These are phyloP conservation scores for Mycena venus DNA, from an alignment of 768 basidiomycete species.

Conservation along the genomic window DNA sequence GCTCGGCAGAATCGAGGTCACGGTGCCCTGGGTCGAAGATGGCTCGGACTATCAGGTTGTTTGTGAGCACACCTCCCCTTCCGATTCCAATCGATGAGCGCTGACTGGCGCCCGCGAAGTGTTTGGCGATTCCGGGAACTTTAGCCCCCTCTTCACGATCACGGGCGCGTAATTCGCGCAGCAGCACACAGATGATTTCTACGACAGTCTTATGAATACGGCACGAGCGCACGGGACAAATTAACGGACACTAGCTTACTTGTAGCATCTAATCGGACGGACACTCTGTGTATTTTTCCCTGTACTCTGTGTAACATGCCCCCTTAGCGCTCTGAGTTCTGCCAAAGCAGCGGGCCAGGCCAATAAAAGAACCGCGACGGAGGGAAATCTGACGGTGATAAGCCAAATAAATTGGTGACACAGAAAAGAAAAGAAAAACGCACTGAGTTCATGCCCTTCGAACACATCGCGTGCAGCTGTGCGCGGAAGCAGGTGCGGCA, in stretches of 20 bases:
- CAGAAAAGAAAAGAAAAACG: not conserved
- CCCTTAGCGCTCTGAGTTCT: not conserved
- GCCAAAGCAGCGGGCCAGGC: conserved; percentile 15
- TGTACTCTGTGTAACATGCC: not conserved
- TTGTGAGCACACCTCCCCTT: not conserved
- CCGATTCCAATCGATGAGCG: not conserved
- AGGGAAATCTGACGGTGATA: not conserved
- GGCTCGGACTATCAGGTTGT: conserved; percentile 49
- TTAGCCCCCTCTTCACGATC: conserved; percentile 49
- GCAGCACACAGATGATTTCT: no score
- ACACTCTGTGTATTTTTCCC: not conserved
- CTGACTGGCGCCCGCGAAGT: conserved; percentile 34
- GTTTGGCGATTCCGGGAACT: conserved; percentile 54
- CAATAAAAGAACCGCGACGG: conserved; percentile 19
- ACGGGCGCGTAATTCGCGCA: not conserved
- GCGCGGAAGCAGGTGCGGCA: not conserved
- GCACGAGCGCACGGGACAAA: not conserved
- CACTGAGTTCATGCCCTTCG: conserved; percentile 11
- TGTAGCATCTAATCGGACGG: not conserved
- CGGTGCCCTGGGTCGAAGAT: conserved; percentile 43
- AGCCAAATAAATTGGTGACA: not conserved
- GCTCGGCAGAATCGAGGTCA: conserved; percentile 39
- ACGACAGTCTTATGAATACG: not conserved
- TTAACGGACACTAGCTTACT: not conserved
- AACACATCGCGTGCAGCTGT: not conserved